Conservation (phyloP, 345 rosid genomes). For the Eucalyptus marginata region DNA sequence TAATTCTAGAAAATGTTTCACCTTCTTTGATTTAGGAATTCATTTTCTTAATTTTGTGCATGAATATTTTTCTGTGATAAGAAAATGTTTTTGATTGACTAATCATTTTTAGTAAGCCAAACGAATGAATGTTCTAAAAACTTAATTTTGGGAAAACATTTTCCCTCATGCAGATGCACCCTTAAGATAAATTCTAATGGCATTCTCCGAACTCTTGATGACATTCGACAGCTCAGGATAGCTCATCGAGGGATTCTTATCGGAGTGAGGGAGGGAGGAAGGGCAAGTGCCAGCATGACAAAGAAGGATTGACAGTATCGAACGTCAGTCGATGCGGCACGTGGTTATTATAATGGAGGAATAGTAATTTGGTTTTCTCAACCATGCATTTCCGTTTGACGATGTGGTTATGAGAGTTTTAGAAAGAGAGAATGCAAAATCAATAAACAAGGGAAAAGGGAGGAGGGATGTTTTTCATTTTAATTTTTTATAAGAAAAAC, state of each 20-base stretch:
- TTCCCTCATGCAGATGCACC: too few species aligned
- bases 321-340: fast-evolving
- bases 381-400: not conserved
- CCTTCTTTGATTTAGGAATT: too few species aligned
- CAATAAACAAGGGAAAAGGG: not conserved
- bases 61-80: too few species aligned
- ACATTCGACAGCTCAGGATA: not conserved
- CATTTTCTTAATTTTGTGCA: too few species aligned
- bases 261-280: not conserved
- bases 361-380: not conserved
- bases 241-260: not conserved
- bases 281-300: not conserved
- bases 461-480: not conserved
- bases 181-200: not conserved
- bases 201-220: not conserved
- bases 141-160: too few species aligned
- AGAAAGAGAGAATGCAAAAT: not conserved
- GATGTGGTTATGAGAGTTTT: not conserved
- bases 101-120: too few species aligned
- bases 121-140: too few species aligned
- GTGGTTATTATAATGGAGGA: not conserved
- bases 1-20: too few species aligned
- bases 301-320: not conserved
- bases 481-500: not conserved
- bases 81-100: too few species aligned